These are phyloP conservation scores for Dioscorea dumetorum DNA, from an alignment of 106 monocot genomes.

Conservation along the genomic window DNA sequence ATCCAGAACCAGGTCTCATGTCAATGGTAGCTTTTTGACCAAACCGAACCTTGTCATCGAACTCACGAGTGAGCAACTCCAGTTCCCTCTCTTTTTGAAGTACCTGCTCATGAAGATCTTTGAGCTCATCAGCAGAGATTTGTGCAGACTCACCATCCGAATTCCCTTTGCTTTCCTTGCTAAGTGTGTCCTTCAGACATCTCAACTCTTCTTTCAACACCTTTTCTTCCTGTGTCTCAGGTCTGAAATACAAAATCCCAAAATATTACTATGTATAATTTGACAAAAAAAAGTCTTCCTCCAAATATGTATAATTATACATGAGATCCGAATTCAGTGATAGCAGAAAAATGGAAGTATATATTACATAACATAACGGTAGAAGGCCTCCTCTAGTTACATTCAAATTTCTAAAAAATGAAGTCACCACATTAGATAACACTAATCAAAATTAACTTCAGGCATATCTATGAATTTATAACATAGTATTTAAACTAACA, in stretches of 20 bases:
- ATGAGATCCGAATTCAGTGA: neutral
- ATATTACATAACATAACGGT: neutral
- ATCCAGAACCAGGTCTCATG: slow-evolving; percentile 59
- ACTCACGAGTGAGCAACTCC: slow-evolving; percentile 38
- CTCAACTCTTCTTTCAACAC: slow-evolving; percentile 69
- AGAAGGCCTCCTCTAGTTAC: neutral
- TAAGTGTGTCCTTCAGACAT: slow-evolving; percentile 40
- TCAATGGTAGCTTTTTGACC: slow-evolving; percentile 39
- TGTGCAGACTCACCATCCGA: slow-evolving; percentile 10
- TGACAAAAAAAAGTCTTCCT: neutral
- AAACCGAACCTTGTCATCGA: slow-evolving; percentile 83
- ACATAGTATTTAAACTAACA: too few relatives aligned
- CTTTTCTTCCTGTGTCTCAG: slow-evolving; percentile 73
- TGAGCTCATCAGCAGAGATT: slow-evolving; percentile 33
- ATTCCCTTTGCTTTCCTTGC: slow-evolving; percentile 19
- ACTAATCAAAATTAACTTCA: too few relatives aligned
- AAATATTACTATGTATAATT: neutral
- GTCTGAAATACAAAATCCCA: slow-evolving; percentile 28
- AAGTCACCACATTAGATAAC: neutral
- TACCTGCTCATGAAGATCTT: slow-evolving; percentile 25
- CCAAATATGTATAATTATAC: too few relatives aligned
- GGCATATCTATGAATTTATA: too few relatives aligned
- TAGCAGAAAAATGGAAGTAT: neutral
- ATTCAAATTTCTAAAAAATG: neutral
- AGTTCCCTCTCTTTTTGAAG: slow-evolving; percentile 51